Percentiles rank a stretch among this genome's conserved stretches.
Evolutionary conservation across 2,329 filamentous ascomycete species (phyloP).

Genomic region (Zalaria sp.): DNA sequence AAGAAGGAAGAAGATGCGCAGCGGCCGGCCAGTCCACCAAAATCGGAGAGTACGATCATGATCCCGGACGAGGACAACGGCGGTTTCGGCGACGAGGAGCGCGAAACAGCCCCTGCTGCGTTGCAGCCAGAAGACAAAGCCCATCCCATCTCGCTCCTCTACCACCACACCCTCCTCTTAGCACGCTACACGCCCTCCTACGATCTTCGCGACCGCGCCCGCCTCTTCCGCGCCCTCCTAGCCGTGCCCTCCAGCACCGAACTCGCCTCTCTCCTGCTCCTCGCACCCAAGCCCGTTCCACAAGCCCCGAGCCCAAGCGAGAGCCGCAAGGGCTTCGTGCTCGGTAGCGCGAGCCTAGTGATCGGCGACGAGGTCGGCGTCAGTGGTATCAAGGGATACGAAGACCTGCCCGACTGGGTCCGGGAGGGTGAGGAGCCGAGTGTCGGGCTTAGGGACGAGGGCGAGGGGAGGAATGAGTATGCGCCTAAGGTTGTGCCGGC

Average conservation of each 20-base stretch:
- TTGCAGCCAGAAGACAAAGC: conserved; percentile 22
- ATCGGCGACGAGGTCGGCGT: conserved; percentile 62
- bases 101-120: conserved; percentile 9
- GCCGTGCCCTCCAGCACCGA: conserved; percentile 61
- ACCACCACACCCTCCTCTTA: conserved; percentile 71
- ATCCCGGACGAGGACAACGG: conserved; percentile 10
- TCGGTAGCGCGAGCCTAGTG: conserved; percentile 78
- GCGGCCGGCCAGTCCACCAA: conserved; percentile 2
- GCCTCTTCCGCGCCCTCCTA: conserved; percentile 76
- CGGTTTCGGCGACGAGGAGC: conserved; percentile 3
- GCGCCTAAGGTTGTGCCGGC: conserved; percentile 36
- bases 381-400: conserved; percentile 66
- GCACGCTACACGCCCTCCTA: conserved; percentile 90
- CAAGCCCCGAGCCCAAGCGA: conserved; percentile 84
- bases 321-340: conserved; percentile 57
- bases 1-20: conserved; percentile 15
- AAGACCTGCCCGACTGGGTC: conserved; percentile 74
- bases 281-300: conserved; percentile 88
- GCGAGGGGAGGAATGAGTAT: conserved; percentile 21
- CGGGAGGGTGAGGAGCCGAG: conserved; percentile 67
- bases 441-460: conserved; percentile 52
- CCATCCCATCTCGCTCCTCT: conserved; percentile 64
- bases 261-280: conserved; percentile 75
- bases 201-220: conserved; percentile 80
- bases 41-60: conserved; percentile 12